Evolutionary conservation across 345 rosid species (phyloP).

Genomic region (Noccaea bulbosa): DNA sequence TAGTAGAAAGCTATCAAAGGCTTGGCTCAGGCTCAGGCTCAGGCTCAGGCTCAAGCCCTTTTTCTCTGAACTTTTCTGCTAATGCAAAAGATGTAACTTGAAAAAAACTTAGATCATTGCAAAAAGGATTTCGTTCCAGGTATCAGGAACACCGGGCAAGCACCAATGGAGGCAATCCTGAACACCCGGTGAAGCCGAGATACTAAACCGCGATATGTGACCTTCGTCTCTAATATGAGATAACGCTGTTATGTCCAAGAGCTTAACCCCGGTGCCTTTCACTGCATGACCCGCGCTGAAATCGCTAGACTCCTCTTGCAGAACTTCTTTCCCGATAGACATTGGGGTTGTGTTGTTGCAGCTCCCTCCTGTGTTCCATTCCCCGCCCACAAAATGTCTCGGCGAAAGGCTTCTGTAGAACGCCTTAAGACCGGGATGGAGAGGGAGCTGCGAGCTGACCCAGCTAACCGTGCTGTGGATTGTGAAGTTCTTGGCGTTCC

Average conservation of each 20-base stretch:
- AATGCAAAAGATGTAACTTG: conserved; percentile 22
- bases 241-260: conserved; percentile 69
- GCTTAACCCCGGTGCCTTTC: conserved; percentile 67
- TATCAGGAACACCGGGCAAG: conserved; percentile 77
- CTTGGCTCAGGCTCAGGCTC: conserved; percentile 22
- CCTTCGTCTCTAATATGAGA: conserved; percentile 83
- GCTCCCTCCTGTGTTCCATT: conserved; percentile 91
- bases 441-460: conserved; percentile 67
- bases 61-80: conserved; percentile 23
- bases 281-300: conserved; percentile 58
- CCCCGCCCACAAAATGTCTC: conserved; percentile 79
- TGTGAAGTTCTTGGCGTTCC: conserved; percentile 71
- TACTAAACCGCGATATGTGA: conserved; percentile 69
- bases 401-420: conserved; percentile 82
- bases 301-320: conserved; percentile 73
- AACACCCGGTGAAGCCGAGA: conserved; percentile 54
- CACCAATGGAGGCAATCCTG: conserved; percentile 88
- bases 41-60: conserved; percentile 30
- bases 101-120: conserved; percentile 43
- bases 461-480: conserved; percentile 69
- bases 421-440: conserved; percentile 59
- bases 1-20: conserved; percentile 32
- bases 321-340: conserved; percentile 73
- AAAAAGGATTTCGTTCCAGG: conserved; percentile 71
- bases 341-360: conserved; percentile 74